phyloP scores from a whole-genome alignment of 352 stramenopile species.

The Globisporangium iwayamae region DNA sequence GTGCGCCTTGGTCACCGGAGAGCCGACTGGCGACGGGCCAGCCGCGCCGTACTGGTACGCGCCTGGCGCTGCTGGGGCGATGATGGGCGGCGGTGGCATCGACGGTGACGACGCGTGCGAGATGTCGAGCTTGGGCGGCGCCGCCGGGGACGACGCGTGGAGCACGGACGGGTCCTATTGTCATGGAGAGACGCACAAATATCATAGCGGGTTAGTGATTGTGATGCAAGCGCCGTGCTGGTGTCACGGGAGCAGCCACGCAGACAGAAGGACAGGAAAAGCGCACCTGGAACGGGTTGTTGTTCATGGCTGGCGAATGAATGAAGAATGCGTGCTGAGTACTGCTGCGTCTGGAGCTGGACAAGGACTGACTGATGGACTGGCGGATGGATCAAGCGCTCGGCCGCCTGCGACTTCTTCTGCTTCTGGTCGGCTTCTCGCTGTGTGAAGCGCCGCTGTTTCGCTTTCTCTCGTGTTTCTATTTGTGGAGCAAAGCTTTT shows the following conservation, averaged over 20 bases:
- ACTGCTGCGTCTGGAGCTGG: conserved; percentile 2
- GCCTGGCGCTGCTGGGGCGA: conserved; percentile 29
- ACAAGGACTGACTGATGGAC: conserved; percentile 2
- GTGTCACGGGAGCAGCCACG: background rate
- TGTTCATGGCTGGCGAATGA: conserved; percentile 16
- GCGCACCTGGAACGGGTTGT: conserved; percentile 26
- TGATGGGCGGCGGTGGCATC: conserved; percentile 33
- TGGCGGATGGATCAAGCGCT: background rate
- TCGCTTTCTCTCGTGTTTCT: conserved; percentile 4
- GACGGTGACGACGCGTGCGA: conserved; percentile 25
- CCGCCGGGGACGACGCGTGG: conserved; percentile 25
- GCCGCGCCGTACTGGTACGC: conserved; percentile 27
- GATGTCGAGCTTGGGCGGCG: conserved; percentile 19
- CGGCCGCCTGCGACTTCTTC: background rate
- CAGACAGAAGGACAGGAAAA: background rate
- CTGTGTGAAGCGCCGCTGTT: conserved; percentile 2
- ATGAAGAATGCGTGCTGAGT: background rate
- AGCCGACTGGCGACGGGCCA: conserved; percentile 15
- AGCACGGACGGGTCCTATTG: conserved; percentile 40
- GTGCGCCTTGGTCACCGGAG: conserved; percentile 16
- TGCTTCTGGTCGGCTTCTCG: conserved; percentile 6
- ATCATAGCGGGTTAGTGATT: background rate
- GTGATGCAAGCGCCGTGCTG: background rate
- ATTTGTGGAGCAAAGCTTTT: conserved; percentile 2
- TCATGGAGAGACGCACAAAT: background rate